Evolutionary conservation across 306 rosid genomes (phyloP), one percentile per base, ranked within the genome.

Genomic region (Gastrolobium villosum): DNA sequence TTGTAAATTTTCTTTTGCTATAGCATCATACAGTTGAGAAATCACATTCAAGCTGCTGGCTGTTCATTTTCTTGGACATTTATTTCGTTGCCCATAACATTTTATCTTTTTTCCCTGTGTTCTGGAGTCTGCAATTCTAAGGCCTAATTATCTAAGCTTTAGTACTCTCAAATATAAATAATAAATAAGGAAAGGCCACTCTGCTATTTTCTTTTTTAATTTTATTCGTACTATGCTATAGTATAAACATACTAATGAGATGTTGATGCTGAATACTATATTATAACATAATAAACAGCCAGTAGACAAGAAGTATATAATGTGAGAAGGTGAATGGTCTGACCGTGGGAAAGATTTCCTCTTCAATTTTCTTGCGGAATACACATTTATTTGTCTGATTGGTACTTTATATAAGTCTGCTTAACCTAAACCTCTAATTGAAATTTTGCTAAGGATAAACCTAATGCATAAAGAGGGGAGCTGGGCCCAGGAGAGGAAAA

Each of bases 31-130:
- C 36, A 35, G 40, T 36, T 63, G 72, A 49, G 64, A 39, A 75
- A 63, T 50, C 30, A 48, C 40, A 37, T 63, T 49, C 34, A 37
- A 10, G 46, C 37, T 20, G 36, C 49, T 62, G 14, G 14, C 36
- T 43, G 36, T 34, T 36, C 40, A 34, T 77, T 50, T 67, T 76
- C 57, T 66, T 77, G 67, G 54, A 7, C 49, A 54, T 77, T 49
- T 69, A 15, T 67, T 20, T 15, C 7, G 70, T 7, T 57, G 20
- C 15, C 39, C 48, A 54, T 54, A 53, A 60, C 39, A 9, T 15
- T 26, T 39, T 41, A 14, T 59, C 45, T 31, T 57, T 54, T 74
- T 74, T 70, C 48, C 4, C 36, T 13, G 45, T 61, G 26, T 61
- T 11, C 10, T 61, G 7, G 28, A 60, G 15, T 45, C 32, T 74